phyloP scores from a whole-genome alignment of 1,284 basidiomycete genomes.

The Melampsora occidentalis region DNA sequence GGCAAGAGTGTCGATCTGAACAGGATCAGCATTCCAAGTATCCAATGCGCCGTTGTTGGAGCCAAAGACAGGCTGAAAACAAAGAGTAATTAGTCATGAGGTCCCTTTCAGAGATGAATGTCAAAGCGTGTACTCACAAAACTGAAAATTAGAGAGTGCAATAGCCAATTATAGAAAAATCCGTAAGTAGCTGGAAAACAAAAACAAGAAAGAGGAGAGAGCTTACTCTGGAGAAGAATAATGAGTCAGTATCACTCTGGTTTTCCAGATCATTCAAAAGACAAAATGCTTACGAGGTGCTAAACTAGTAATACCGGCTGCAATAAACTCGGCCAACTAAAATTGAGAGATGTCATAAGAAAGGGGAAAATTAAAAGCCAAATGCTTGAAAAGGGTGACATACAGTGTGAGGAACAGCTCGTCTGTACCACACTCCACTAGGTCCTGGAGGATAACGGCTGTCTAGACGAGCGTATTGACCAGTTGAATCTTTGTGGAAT shows the following conservation, averaged over 20 bases:
- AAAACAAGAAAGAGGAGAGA: not conserved
- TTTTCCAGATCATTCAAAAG: not conserved
- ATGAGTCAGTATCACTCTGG: not conserved
- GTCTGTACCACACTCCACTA: not conserved
- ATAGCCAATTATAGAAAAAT: not conserved
- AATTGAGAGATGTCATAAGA: not conserved
- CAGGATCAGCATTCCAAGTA: not conserved
- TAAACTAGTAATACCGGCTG: not conserved
- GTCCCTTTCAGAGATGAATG: not conserved
- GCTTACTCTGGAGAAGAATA: not conserved
- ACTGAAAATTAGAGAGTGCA: not conserved
- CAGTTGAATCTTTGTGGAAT: constrained; percentile 5
- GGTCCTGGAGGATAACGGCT: not conserved
- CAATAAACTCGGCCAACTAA: not conserved
- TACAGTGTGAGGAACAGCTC: not conserved
- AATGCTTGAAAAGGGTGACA: not conserved
- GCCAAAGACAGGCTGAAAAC: not conserved
- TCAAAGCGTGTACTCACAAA: not conserved
- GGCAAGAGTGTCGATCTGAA: not conserved
- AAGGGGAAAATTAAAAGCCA: not conserved
- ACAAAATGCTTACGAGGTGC: not conserved
- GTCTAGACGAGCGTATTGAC: not conserved
- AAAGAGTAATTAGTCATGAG: not conserved
- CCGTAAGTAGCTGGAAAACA: not conserved
- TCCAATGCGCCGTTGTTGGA: not conserved